phyloP scores from a whole-genome alignment of 225 moss, liverwort and hornwort species.

The Rhytidiadelphus loreus region DNA sequence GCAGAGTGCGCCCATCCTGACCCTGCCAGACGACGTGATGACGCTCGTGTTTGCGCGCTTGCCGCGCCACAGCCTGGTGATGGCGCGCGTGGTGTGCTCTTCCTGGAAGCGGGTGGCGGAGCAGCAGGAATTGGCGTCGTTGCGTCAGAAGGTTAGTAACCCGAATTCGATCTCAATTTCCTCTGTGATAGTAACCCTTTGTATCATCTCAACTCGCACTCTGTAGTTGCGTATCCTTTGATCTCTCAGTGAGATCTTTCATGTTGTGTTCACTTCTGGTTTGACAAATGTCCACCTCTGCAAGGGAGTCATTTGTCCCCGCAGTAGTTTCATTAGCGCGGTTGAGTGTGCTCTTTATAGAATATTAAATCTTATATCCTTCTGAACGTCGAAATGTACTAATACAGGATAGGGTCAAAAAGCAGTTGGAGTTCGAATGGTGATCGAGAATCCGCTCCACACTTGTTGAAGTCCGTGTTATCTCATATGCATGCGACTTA shows the following conservation, averaged over 20 bases:
- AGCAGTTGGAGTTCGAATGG: background rate
- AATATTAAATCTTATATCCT: background rate
- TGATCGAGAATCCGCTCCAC: background rate
- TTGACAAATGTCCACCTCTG: background rate
- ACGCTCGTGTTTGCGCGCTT: slow-evolving; percentile 29
- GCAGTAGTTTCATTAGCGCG: background rate
- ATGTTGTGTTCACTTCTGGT: background rate
- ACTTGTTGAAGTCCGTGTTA: background rate
- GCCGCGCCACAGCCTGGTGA: slow-evolving; percentile 20
- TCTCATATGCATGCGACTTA: background rate
- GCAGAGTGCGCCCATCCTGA: background rate
- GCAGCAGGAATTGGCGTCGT: slow-evolving; percentile 22
- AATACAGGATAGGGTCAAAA: background rate
- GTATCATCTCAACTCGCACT: background rate
- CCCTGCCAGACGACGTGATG: slow-evolving; percentile 40
- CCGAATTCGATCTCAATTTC: background rate
- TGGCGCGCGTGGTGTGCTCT: slow-evolving; percentile 21
- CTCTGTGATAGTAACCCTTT: background rate
- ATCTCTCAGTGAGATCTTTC: background rate
- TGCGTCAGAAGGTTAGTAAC: slow-evolving; percentile 14
- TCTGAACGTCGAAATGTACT: background rate
- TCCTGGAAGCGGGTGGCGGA: slow-evolving; percentile 32
- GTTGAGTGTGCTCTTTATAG: background rate
- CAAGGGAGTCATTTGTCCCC: background rate
- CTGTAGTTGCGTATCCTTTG: background rate